Base-by-base conservation (phyloP, 306 rosid genomes). In the Astragalus glycyphyllos region DNA sequence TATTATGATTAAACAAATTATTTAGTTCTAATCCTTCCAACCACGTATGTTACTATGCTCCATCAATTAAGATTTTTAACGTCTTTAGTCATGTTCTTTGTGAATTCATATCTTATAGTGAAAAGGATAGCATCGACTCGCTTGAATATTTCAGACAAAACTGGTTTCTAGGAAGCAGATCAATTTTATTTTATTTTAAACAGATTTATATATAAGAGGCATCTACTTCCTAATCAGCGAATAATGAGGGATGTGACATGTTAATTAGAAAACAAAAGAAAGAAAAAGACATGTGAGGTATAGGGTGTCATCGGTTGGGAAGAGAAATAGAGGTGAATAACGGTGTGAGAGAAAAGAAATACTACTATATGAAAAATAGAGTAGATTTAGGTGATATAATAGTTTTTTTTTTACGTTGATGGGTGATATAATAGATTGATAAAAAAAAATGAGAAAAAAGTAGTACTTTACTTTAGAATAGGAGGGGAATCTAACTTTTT, bases 231-330 rank as follows among this genome's bases (percentile, higher is more conserved):
- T 8, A 7, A 26, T 23, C 10, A 65, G 31, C 45, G 29, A 47
- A 53, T 51, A 68, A 37, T 53, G 17, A 20, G 16, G 41, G 64
- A 69, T 20, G 74, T 40, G 74, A 46, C 11, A 4, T 13, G 70
- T 41, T 37, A 6, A 8, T 49, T 38, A 4, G 5, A n/a, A 54
- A 69, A 40, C 15, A n/a, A 26, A 42, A 7, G 44, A 41, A 54
- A 20, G 54, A 69, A 40, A 40, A 37, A 35, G 72, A 68, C 29
- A 56, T 42, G 45, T 8, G 6, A 41, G 8, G 32, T 4, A 32
- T 20, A 20, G 4, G 31, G 31, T 26, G 31, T 26, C 3, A 26
- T 26, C 4, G 4, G 31, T 26, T 26, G 31, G 31, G 31, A 26
- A 26, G 31, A 26, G 31, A 26, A 26, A 26, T 26, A 26, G 31